Conservation (phyloP, 2,329 filamentous ascomycete genomes). For the Westerdykella sp. region DNA sequence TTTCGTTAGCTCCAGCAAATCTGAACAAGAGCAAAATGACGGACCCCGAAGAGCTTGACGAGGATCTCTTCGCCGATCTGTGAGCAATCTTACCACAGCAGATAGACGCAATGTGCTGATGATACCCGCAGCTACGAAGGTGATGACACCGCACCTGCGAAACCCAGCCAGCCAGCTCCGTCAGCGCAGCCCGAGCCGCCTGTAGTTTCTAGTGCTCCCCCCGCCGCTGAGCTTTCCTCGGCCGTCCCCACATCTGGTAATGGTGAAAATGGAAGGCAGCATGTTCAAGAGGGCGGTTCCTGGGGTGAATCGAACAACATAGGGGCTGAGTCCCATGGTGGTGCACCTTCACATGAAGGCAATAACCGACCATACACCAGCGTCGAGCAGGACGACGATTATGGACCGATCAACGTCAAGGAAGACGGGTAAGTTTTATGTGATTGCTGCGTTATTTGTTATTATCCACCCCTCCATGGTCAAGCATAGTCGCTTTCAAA, state of each 20-base stretch:
- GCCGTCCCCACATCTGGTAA: slow-evolving; percentile 8
- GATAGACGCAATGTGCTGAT: slow-evolving; percentile 43
- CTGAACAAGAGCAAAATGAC: slow-evolving; percentile 52
- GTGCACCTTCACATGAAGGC: slow-evolving; percentile 11
- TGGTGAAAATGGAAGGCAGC: slow-evolving; percentile 1
- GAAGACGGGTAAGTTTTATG: slow-evolving; percentile 75
- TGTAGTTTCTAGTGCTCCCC: slow-evolving; percentile 2
- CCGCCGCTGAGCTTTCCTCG: slow-evolving; percentile 12
- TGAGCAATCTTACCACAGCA: slow-evolving; percentile 43
- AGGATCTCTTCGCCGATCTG: slow-evolving; percentile 95
- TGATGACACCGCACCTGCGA: slow-evolving; percentile 30
- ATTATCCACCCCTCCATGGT: too few species aligned
- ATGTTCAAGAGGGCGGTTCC: neutral
- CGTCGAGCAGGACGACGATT: slow-evolving; percentile 37
- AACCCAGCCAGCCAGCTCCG: slow-evolving; percentile 15
- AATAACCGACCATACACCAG: slow-evolving; percentile 29
- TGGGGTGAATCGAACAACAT: slow-evolving; percentile 2
- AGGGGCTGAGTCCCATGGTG: neutral
- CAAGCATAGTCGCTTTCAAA: too few species aligned
- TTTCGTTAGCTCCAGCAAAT: neutral
- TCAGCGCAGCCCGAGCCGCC: slow-evolving; percentile 11
- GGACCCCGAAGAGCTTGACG: slow-evolving; percentile 75
- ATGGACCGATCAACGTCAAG: slow-evolving; percentile 63
- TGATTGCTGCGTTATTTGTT: too few species aligned
- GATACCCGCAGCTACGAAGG: slow-evolving; percentile 43